A percentile compares a stretch with the other conserved stretches of the same genome.
phyloP scores from a whole-genome alignment of 805 yeast genomes.

The Hanseniaspora meyeri region DNA sequence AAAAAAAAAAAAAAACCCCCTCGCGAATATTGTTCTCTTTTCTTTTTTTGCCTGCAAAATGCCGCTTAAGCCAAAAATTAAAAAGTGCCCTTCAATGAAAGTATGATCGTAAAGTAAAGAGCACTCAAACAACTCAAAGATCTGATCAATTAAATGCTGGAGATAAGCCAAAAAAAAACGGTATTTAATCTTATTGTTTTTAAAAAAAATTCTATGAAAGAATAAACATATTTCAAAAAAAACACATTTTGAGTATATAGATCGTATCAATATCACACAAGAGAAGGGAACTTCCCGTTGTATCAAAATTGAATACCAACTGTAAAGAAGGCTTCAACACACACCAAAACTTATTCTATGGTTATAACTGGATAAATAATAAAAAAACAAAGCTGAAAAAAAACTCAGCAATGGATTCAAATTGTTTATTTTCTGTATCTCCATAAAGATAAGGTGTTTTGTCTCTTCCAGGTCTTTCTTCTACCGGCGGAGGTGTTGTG shows the following conservation, averaged over 20 bases:
- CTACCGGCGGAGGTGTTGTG: slow-evolving; percentile 97
- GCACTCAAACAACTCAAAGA: too few species aligned
- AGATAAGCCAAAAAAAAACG: too few species aligned
- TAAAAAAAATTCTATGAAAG: slow-evolving; percentile 7
- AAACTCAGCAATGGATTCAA: background rate
- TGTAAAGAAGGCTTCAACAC: background rate
- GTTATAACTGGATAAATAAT: background rate
- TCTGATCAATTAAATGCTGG: too few species aligned
- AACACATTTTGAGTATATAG: background rate
- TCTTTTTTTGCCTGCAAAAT: too few species aligned
- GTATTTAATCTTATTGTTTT: too few species aligned
- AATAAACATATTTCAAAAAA: slow-evolving; percentile 3
- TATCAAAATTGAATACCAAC: background rate
- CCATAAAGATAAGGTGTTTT: slow-evolving; percentile 98
- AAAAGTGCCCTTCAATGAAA: too few species aligned
- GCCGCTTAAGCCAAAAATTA: too few species aligned
- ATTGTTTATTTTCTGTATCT: slow-evolving; percentile 78
- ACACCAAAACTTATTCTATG: background rate
- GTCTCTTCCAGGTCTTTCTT: slow-evolving; percentile 99
- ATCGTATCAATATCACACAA: background rate
- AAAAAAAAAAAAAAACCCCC: too few species aligned
- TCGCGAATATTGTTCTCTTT: too few species aligned
- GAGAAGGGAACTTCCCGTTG: background rate
- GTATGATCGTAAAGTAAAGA: too few species aligned
- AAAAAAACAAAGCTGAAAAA: slow-evolving; percentile 7